Percentiles rank a stretch among this genome's conserved stretches.
phyloP scores from a whole-genome alignment of 148 eudicot genomes.

The Cornus controversa region DNA sequence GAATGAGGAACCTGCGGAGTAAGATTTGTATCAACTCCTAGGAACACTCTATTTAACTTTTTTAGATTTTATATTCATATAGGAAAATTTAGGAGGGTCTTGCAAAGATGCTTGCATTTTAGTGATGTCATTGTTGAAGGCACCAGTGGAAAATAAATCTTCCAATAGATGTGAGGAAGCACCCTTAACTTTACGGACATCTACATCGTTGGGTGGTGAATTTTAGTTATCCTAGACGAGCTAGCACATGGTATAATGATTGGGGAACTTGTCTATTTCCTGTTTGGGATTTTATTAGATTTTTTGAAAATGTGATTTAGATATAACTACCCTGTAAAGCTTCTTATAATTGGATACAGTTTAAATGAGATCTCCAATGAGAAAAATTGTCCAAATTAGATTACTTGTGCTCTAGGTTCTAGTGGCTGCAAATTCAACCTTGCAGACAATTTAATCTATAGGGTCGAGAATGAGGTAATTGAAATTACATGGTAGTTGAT shows the following conservation, averaged over 20 bases:
- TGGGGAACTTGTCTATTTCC: background rate
- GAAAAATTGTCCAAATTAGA: background rate
- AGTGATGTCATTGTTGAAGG: background rate
- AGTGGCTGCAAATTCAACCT: no score
- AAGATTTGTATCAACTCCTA: no score
- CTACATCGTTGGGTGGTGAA: background rate
- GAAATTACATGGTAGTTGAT: no score
- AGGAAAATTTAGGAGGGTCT: background rate
- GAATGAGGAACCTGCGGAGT: no score
- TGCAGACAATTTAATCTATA: no score
- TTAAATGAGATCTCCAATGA: background rate
- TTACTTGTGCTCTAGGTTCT: background rate
- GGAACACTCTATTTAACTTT: no score
- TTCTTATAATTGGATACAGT: background rate
- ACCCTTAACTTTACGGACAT: background rate
- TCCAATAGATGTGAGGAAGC: background rate
- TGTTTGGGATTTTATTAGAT: background rate
- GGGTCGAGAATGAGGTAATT: no score
- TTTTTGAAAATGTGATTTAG: background rate
- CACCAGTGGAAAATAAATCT: background rate
- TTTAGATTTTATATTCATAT: background rate
- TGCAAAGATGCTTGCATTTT: background rate
- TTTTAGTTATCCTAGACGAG: background rate
- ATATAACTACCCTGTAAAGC: background rate
- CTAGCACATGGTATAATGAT: background rate